Evolutionary conservation across 2,329 filamentous ascomycete genomes (phyloP).

Genomic region (Phaeosphaeriaceae sp.): DNA sequence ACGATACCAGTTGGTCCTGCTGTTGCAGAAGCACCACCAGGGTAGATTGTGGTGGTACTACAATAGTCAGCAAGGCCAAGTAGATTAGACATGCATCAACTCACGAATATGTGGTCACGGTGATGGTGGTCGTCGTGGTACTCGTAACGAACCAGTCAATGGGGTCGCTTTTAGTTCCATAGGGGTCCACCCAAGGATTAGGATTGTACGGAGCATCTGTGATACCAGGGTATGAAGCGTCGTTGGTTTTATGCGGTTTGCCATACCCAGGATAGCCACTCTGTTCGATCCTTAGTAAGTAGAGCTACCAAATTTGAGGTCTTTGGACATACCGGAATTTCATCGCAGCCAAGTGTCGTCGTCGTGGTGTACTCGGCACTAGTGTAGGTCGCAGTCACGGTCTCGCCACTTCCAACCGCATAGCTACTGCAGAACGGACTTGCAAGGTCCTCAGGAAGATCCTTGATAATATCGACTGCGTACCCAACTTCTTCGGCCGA

Average conservation of each 20-base stretch:
- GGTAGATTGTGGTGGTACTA: neutral
- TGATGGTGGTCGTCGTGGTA: neutral
- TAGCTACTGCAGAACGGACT: slow-evolving; percentile 2
- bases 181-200: neutral
- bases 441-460: slow-evolving; percentile 1
- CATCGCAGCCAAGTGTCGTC: neutral
- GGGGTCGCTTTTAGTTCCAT: neutral
- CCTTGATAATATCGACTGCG: neutral
- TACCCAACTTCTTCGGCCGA: neutral
- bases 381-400: neutral
- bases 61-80: neutral
- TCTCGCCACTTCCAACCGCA: neutral
- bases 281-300: neutral
- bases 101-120: neutral
- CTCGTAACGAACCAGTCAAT: neutral
- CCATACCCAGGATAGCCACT: neutral
- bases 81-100: neutral
- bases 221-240: neutral
- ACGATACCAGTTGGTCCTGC: neutral
- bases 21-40: neutral
- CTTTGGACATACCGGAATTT: neutral
- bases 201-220: neutral
- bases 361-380: neutral
- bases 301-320: neutral
- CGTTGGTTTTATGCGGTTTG: neutral